These are phyloP conservation scores for Sugiyamaella valdiviana DNA, from an alignment of 805 yeast species.

Conservation along the genomic window DNA sequence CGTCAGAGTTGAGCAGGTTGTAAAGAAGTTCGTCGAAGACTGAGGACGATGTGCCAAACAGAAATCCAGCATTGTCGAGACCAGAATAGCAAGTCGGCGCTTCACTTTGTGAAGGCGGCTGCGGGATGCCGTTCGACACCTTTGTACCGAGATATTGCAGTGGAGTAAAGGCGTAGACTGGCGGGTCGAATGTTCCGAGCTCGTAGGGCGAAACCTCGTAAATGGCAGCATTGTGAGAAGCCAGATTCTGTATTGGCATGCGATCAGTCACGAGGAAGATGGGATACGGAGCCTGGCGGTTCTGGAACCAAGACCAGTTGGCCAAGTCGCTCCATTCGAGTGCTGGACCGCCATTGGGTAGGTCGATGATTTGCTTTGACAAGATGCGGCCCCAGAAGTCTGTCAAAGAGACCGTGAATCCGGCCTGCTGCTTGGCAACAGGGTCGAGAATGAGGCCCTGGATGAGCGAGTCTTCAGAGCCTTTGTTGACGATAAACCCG, in stretches of 20 bases:
- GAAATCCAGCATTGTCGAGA: slow-evolving; percentile 73
- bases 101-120: background rate
- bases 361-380: slow-evolving; percentile 56
- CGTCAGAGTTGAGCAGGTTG: background rate
- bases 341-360: slow-evolving; percentile 49
- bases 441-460: slow-evolving; percentile 3
- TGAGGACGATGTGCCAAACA: slow-evolving; percentile 77
- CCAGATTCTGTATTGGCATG: slow-evolving; percentile 40
- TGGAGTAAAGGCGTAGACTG: slow-evolving; percentile 57
- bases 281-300: slow-evolving; percentile 58
- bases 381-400: slow-evolving; percentile 77
- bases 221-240: slow-evolving; percentile 58
- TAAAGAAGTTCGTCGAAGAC: slow-evolving; percentile 55
- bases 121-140: slow-evolving; percentile 52
- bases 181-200: slow-evolving; percentile 85
- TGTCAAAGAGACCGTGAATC: slow-evolving; percentile 59
- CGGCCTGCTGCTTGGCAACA: slow-evolving; percentile 47
- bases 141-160: slow-evolving; percentile 64
- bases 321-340: slow-evolving; percentile 48
- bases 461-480: slow-evolving; percentile 42
- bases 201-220: slow-evolving; percentile 50
- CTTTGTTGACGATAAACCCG: slow-evolving; percentile 45
- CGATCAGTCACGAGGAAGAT: slow-evolving; percentile 44
- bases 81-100: slow-evolving; percentile 50
- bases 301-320: slow-evolving; percentile 49